A percentile compares a stretch with the other conserved stretches of the same genome.
These are phyloP conservation scores for Jamesozyma jinghongensis DNA, from an alignment of 805 yeast species.

Conservation along the genomic window DNA sequence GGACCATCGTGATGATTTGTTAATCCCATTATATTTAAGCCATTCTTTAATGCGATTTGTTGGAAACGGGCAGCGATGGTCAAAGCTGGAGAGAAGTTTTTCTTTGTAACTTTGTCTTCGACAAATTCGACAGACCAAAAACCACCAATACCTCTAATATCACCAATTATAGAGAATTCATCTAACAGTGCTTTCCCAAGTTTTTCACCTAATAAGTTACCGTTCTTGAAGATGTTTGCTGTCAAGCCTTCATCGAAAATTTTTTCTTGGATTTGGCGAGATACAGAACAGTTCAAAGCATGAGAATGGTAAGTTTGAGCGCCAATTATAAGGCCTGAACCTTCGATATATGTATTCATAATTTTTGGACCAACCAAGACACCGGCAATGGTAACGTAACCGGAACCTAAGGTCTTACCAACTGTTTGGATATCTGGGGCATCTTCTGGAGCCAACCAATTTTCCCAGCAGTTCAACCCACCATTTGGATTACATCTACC, in stretches of 20 bases:
- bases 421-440: slow-evolving; percentile 41
- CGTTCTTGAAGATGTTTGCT: slow-evolving; percentile 37
- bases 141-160: slow-evolving; percentile 55
- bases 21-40: slow-evolving; percentile 40
- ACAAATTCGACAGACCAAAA: slow-evolving; percentile 53
- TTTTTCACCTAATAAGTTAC: slow-evolving; percentile 34
- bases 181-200: slow-evolving; percentile 30
- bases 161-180: slow-evolving; percentile 39
- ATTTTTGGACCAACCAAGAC: slow-evolving; percentile 36
- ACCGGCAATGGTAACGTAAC: slow-evolving; percentile 43
- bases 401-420: slow-evolving; percentile 44
- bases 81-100: slow-evolving; percentile 34
- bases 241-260: slow-evolving; percentile 29
- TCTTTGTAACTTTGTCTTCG: slow-evolving; percentile 43
- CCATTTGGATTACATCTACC: slow-evolving; percentile 40
- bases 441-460: slow-evolving; percentile 31
- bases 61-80: slow-evolving; percentile 32
- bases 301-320: slow-evolving; percentile 47
- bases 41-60: slow-evolving; percentile 35
- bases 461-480: slow-evolving; percentile 40
- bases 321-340: slow-evolving; percentile 35
- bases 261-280: slow-evolving; percentile 39
- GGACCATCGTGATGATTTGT: slow-evolving; percentile 35
- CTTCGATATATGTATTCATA: slow-evolving; percentile 31
- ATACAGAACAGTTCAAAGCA: slow-evolving; percentile 39